Base-by-base conservation (phyloP, 805 yeast species). In the Suhomyces emberorum region DNA sequence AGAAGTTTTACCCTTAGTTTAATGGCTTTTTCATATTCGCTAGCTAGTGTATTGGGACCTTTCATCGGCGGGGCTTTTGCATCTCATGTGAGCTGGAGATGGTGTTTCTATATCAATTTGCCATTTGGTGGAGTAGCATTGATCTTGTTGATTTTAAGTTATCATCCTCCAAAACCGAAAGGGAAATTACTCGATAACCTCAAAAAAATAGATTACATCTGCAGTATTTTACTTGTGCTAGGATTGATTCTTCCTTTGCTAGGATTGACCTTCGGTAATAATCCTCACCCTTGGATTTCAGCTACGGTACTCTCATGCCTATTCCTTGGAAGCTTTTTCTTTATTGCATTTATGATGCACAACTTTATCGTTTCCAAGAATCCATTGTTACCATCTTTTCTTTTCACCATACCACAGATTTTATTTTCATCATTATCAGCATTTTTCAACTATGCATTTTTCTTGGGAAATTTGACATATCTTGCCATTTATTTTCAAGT, bases 1-100 rank as follows among this genome's bases (percentile, higher is more conserved):
- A 42, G 56, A 8, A 38, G 55, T 4, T 35, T 47, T 28, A 32
- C 48, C 8, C 39, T 50, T 43, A 42, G 49, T n/a, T 31, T 44
- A 15, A 38, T 49, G 10, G 55, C 52, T 1, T 33, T 47, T 17
- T 41, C 50, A 3, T 50, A 37, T 23, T 40, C 55, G 3, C 42
- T 52, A 6, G 52, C 55, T 1, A 41, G 47, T 10, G 54, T 52
- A n/a, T 30, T 46, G 14, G 58, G 58, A 8, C 58, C 58, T 2
- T 47, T 52, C 28, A 39, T 53, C 4, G 58, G 58, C 8, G 58
- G 58, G 6, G 58, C 55, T 3, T 49, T 53, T 22, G 35, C 56
- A 12, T 28, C 47, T 4, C 42, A 49, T 25, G 51, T 49, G 17
- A 34, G 51, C 7, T 53, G 56, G 55, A 32, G 58, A 8, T 53